These are phyloP conservation scores for Cyberlindnera galapagoensis DNA, from an alignment of 805 yeast species.

Conservation along the genomic window DNA sequence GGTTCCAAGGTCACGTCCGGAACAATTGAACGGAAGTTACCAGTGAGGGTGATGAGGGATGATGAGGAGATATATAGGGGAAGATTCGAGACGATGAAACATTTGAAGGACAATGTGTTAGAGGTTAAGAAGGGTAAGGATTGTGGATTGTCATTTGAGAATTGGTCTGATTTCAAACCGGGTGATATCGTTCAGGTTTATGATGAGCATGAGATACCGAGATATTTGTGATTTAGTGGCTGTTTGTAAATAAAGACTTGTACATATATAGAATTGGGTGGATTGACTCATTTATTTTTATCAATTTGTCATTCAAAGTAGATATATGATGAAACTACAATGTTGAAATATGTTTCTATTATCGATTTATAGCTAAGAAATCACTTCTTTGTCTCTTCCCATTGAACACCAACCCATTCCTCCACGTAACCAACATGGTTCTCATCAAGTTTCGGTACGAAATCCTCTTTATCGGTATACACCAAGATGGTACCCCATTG, in stretches of 20 bases:
- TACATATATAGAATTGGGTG: constrained; percentile 5
- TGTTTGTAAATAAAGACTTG: constrained; percentile 2
- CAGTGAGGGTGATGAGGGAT: constrained; percentile 50
- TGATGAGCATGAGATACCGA: constrained; percentile 56
- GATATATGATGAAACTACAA: no score
- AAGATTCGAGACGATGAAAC: constrained; percentile 64
- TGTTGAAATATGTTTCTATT: no score
- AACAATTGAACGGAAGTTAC: constrained; percentile 48
- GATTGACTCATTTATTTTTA: constrained; percentile 1
- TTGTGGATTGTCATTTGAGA: constrained; percentile 75
- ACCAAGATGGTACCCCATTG: constrained; percentile 95
- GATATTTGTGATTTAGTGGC: constrained; percentile 30
- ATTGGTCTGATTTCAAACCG: constrained; percentile 60
- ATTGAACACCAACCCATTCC: constrained; percentile 81
- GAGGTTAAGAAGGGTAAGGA: constrained; percentile 83
- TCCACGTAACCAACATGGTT: constrained; percentile 72
- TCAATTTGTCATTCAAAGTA: background rate
- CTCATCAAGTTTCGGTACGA: constrained; percentile 47
- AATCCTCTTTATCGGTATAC: constrained; percentile 68
- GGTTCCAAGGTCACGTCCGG: constrained; percentile 83
- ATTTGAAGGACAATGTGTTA: constrained; percentile 68
- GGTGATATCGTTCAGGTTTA: constrained; percentile 74
- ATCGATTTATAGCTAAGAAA: no score
- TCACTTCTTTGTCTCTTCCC: constrained; percentile 48
- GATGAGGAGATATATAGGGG: constrained; percentile 50